These are phyloP conservation scores for Geotrichum siamense DNA, from an alignment of 1,139 yeast species.

Conservation along the genomic window DNA sequence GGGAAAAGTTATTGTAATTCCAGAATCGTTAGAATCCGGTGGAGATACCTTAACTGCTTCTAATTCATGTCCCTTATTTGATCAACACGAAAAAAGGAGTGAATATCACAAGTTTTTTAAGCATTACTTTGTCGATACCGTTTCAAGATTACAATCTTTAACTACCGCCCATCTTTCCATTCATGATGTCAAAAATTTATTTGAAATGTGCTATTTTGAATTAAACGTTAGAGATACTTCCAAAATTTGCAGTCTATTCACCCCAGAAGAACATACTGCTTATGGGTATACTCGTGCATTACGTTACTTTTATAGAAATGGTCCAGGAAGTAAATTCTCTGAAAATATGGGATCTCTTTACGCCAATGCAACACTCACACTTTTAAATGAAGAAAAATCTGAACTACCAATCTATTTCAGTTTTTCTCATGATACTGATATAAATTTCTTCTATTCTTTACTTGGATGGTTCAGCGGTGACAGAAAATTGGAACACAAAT, in stretches of 20 bases:
- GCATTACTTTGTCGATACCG: slow-evolving; percentile 7
- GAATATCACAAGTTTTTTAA: slow-evolving; percentile 11
- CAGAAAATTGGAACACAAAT: slow-evolving; percentile 30
- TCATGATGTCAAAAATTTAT: slow-evolving; percentile 33
- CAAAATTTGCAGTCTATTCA: slow-evolving; percentile 47
- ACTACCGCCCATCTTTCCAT: slow-evolving; percentile 23
- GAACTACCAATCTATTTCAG: slow-evolving; percentile 31
- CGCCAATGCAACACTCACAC: slow-evolving; percentile 43
- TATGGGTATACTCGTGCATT: slow-evolving; percentile 43
- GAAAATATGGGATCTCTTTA: slow-evolving; percentile 43
- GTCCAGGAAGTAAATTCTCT: slow-evolving; percentile 45
- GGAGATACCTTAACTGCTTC: slow-evolving; percentile 19
- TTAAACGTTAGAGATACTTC: slow-evolving; percentile 42
- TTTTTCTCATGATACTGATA: slow-evolving; percentile 51
- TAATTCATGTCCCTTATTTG: slow-evolving; percentile 13
- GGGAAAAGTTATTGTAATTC: slow-evolving; percentile 11
- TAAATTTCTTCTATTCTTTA: slow-evolving; percentile 41
- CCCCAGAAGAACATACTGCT: slow-evolving; percentile 43
- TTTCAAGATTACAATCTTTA: slow-evolving; percentile 4
- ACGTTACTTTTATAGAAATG: slow-evolving; percentile 42
- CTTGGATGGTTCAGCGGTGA: slow-evolving; percentile 41
- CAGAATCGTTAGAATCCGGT: slow-evolving; percentile 14
- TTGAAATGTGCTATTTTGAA: slow-evolving; percentile 49
- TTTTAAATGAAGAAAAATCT: slow-evolving; percentile 36
- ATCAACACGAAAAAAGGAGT: slow-evolving; percentile 1